Base-by-base conservation (phyloP, 2,329 filamentous ascomycete species). In the Beauveria brongniartii region DNA sequence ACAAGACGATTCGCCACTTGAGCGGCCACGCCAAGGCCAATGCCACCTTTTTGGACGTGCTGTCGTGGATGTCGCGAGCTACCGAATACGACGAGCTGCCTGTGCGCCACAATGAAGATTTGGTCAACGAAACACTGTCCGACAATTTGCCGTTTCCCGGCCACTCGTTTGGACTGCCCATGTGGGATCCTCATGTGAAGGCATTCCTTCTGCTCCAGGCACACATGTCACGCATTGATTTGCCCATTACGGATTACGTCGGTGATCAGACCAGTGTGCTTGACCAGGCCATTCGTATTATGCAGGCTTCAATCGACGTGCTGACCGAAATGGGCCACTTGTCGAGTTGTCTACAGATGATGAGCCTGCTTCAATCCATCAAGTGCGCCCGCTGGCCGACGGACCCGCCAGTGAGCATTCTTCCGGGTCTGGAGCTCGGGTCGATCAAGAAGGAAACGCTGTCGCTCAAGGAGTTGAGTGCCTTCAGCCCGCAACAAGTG, bases 171-270 rank as follows among this genome's bases (percentile, higher is more conserved):
- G 87, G 86, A 10, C 77, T 97, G 46, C 93, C 93, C 1, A 90
- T 99, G 87, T 99, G 94, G 94, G 94, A 99, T 76, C 94, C 94
- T 0, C 94, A 99, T 71, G 91, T 97, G 70, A 99, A 99, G 74
- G 87, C 94, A 0, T 97, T 97, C 77, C 78, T 99, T 43, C 82
- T 99, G 1, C 82, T 99, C 0, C 95, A 99, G 74, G 92, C 94
- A 0, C 92, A 97, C 75, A 96, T 99, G 84, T 91, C 90, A 22
- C 89, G 93, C 61, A 88, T 97, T 66, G 87, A 93, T 59, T 85
- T 99, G 3, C 95, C 95, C 3, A 97, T 99, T 62, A 88, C 90
- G 0, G 94, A 99, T 80, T 99, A 99, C 70, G 92, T 99, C 3
- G 94, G 94, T 68, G 94, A 99, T 73, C 90, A 96, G 74, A 88